phyloP scores from a whole-genome alignment of 169 alveolate genomes.

The Plasmodium yoelii region DNA sequence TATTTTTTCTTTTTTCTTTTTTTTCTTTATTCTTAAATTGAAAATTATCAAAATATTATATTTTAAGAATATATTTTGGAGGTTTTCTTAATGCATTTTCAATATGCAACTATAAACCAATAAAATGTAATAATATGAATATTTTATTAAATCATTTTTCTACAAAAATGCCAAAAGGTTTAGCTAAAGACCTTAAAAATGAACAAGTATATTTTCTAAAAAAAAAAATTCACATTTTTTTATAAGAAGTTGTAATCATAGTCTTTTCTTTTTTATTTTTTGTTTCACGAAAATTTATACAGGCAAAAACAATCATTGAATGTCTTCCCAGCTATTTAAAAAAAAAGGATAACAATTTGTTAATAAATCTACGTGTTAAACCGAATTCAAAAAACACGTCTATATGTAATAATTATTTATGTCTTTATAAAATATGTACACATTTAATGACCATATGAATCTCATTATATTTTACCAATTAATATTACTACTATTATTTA shows the following conservation, averaged over 20 bases:
- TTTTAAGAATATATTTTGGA: too few species aligned
- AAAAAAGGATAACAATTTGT: conserved; percentile 53
- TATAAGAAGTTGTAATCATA: conserved; percentile 16
- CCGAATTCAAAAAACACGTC: conserved; percentile 63
- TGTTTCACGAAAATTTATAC: background rate
- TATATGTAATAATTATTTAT: conserved; percentile 44
- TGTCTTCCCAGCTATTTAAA: conserved; percentile 56
- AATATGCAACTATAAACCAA: background rate
- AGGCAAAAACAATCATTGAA: conserved; percentile 42
- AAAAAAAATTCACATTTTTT: background rate
- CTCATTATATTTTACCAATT: too few species aligned
- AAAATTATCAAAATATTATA: too few species aligned
- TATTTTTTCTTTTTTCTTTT: too few species aligned
- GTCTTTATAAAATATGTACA: background rate
- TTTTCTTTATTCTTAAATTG: too few species aligned
- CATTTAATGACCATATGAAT: background rate
- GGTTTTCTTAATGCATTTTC: too few species aligned
- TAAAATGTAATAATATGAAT: conserved; percentile 6
- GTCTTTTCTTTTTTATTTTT: background rate
- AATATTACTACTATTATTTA: too few species aligned
- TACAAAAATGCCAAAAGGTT: conserved; percentile 58
- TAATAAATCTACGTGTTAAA: conserved; percentile 68
- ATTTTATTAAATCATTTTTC: conserved; percentile 35
- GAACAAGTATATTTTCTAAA: background rate
- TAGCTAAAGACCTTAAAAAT: conserved; percentile 35